These are phyloP conservation scores for Penicillium macrosclerotiorum DNA, from an alignment of 495 filamentous ascomycete species.

Conservation along the genomic window DNA sequence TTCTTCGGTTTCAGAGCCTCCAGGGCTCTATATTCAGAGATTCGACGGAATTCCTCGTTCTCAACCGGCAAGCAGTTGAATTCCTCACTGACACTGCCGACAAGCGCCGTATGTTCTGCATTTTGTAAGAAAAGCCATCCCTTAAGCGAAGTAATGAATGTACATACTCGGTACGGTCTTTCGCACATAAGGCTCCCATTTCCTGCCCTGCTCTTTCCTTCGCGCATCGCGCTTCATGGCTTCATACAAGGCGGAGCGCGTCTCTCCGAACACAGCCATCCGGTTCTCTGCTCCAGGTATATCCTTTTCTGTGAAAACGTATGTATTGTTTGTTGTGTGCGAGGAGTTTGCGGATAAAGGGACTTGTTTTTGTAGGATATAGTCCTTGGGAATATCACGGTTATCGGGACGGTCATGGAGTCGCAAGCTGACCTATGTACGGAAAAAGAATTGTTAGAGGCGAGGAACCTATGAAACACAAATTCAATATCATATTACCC, in stretches of 20 bases:
- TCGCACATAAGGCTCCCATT: conserved; percentile 65
- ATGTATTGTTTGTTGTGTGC: conserved; percentile 66
- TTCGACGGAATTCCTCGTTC: conserved; percentile 66
- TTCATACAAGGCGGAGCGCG: conserved; percentile 46
- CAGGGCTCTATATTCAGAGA: conserved; percentile 59
- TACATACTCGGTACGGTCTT: conserved; percentile 78
- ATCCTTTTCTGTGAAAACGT: conserved; percentile 47
- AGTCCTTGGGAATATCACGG: conserved; percentile 74
- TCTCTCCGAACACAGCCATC: conserved; percentile 43
- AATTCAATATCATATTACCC: conserved; percentile 33
- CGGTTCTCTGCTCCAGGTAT: conserved; percentile 38
- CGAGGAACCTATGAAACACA: neutral
- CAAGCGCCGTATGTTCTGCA: conserved; percentile 76
- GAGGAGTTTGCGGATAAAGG: conserved; percentile 44
- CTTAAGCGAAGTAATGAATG: neutral
- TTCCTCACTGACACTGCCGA: conserved; percentile 71
- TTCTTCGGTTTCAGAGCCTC: conserved; percentile 63
- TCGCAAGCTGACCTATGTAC: conserved; percentile 48
- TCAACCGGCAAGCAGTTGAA: conserved; percentile 72
- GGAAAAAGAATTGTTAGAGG: neutral
- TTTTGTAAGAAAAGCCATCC: conserved; percentile 18
- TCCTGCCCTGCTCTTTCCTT: conserved; percentile 55
- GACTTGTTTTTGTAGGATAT: conserved; percentile 65
- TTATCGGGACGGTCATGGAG: conserved; percentile 57
- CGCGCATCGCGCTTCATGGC: conserved; percentile 44